Evolutionary conservation across 164 flowering plant species (phyloP).

Genomic region (Dillenia suffruticosa): DNA sequence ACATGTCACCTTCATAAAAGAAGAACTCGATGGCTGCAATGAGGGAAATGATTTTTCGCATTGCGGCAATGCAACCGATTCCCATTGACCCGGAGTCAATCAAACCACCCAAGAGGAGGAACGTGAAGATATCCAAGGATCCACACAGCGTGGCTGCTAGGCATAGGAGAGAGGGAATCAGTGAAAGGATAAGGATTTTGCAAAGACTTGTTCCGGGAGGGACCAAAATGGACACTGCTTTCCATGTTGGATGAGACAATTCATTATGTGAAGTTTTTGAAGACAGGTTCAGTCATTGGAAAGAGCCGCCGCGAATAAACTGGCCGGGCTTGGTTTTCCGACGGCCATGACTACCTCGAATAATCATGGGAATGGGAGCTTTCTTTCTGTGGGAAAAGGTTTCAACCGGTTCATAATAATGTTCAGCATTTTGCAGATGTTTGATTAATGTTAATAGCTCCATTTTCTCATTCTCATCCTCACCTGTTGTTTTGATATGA

Average conservation of each 20-base stretch:
- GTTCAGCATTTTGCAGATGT: slow-evolving; percentile 26
- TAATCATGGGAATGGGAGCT: not conserved
- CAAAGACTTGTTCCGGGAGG: slow-evolving; percentile 66
- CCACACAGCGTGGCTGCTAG: slow-evolving; percentile 66
- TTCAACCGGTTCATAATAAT: slow-evolving; percentile 16
- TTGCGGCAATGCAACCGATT: slow-evolving; percentile 64
- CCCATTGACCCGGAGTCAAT: slow-evolving; percentile 61
- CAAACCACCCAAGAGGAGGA: slow-evolving; percentile 55
- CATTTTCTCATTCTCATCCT: too few species aligned
- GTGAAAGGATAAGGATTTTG: slow-evolving; percentile 54
- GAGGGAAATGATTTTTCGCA: slow-evolving; percentile 61
- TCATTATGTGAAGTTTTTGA: slow-evolving; percentile 56
- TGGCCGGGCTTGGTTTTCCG: slow-evolving; percentile 26
- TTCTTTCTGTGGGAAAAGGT: slow-evolving; percentile 19
- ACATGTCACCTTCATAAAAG: slow-evolving; percentile 16
- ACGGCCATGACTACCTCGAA: slow-evolving; percentile 18
- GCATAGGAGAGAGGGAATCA: slow-evolving; percentile 55
- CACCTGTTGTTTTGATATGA: too few species aligned
- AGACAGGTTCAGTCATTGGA: slow-evolving; percentile 53
- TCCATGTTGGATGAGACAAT: slow-evolving; percentile 64
- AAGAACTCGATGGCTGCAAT: slow-evolving; percentile 39
- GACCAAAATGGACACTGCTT: slow-evolving; percentile 66
- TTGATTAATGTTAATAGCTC: slow-evolving; percentile 9
- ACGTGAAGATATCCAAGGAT: slow-evolving; percentile 59
- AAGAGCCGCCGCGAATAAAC: slow-evolving; percentile 28